phyloP scores from a whole-genome alignment of 139 green algal genomes.

The Edaphochlamys debaryana region DNA sequence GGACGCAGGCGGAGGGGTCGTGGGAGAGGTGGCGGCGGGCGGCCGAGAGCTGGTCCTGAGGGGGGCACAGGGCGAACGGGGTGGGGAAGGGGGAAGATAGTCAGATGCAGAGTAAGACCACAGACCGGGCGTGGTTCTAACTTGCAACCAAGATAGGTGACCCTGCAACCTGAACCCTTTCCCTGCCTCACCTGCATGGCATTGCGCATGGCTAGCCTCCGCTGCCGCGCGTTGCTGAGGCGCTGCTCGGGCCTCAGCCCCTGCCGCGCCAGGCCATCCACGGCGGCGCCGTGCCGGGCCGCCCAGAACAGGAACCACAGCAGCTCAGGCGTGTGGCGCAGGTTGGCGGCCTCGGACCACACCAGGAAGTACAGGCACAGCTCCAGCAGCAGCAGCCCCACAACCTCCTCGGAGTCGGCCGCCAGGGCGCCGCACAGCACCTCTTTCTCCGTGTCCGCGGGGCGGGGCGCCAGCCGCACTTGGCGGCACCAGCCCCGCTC shows the following conservation, averaged over 20 bases:
- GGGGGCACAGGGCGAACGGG: neutral
- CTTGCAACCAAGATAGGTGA: too few relatives aligned
- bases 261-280: slow-evolving; percentile 14
- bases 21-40: neutral
- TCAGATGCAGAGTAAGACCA: neutral
- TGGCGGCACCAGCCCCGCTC: neutral
- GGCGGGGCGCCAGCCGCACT: slow-evolving; percentile 20
- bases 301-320: too few relatives aligned
- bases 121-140: neutral
- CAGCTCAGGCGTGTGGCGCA: too few relatives aligned
- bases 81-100: neutral
- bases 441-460: neutral
- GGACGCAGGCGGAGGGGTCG: slow-evolving; percentile 11
- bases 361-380: slow-evolving; percentile 51
- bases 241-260: slow-evolving; percentile 1
- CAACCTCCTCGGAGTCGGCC: neutral
- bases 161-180: neutral
- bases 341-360: too few relatives aligned
- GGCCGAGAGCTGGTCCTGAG: neutral
- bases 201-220: slow-evolving; percentile 22
- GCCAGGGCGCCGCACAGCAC: neutral
- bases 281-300: slow-evolving; percentile 13
- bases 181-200: neutral
- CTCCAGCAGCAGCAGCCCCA: slow-evolving; percentile 39
- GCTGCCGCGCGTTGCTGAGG: neutral